Conservation (phyloP, 768 basidiomycete genomes). For the Coprinellus aureogranulatus region DNA sequence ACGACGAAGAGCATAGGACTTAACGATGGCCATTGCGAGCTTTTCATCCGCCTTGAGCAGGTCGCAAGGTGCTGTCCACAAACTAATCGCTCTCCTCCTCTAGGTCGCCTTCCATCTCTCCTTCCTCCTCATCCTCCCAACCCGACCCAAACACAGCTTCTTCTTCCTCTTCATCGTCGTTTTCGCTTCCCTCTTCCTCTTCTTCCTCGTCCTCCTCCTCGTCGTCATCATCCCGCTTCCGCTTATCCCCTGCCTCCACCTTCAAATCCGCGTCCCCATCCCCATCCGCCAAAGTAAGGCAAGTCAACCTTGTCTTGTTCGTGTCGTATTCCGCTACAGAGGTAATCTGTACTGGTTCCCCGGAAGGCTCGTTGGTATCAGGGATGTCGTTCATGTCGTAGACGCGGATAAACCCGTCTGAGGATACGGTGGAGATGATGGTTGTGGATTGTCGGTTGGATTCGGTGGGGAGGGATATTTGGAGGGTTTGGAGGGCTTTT, state of each 20-base stretch:
- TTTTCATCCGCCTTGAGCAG: background rate
- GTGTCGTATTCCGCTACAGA: constrained; percentile 76
- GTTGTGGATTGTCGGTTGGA: constrained; percentile 48
- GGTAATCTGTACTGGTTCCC: constrained; percentile 35
- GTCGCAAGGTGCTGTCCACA: background rate
- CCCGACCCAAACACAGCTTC: constrained; percentile 14
- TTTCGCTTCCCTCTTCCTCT: constrained; percentile 19
- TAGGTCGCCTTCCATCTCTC: constrained; percentile 23
- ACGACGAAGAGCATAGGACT: too few species aligned
- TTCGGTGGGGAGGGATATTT: constrained; percentile 52
- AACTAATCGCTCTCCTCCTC: constrained; percentile 17
- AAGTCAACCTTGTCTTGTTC: constrained; percentile 83
- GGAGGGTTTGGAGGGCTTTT: constrained; percentile 72
- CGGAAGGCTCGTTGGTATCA: constrained; percentile 6
- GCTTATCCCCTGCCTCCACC: constrained; percentile 18
- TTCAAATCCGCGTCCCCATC: constrained; percentile 15
- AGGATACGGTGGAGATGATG: constrained; percentile 75
- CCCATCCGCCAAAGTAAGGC: constrained; percentile 41
- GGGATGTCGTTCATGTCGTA: constrained; percentile 66
- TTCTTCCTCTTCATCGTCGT: constrained; percentile 9
- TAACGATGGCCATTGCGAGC: too few species aligned
- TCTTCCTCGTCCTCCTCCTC: constrained; percentile 19
- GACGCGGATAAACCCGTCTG: constrained; percentile 81
- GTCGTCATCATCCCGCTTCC: constrained; percentile 22
- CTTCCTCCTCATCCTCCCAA: constrained; percentile 25